Evolutionary conservation across 805 yeast species (phyloP).

Genomic region (Wickerhamomyces rabaulensis): DNA sequence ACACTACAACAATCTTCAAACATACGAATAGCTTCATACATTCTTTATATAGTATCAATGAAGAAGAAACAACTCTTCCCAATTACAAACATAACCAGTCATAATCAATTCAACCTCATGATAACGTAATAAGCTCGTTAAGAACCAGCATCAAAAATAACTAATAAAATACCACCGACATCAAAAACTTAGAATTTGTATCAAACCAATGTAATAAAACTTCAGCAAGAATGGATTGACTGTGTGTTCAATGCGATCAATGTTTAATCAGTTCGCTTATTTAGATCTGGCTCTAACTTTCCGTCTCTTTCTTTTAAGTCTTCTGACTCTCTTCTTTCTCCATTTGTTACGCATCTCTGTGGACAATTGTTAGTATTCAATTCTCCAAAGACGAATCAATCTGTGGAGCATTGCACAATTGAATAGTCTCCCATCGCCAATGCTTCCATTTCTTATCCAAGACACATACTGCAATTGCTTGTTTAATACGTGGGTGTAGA

Average conservation of each 20-base stretch:
- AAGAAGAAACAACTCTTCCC: slow-evolving; percentile 6
- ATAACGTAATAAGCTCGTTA: slow-evolving; percentile 1
- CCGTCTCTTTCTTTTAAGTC: slow-evolving; percentile 99
- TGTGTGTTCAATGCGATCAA: background rate
- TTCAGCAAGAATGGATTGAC: background rate
- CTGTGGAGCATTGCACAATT: no score
- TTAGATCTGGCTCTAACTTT: slow-evolving; percentile 99
- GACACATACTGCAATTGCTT: slow-evolving; percentile 19
- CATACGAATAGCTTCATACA: slow-evolving; percentile 16
- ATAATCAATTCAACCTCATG: background rate
- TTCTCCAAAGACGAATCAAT: background rate
- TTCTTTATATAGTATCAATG: slow-evolving; percentile 3
- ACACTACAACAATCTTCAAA: slow-evolving; percentile 4
- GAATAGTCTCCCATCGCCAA: no score
- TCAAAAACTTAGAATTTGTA: background rate
- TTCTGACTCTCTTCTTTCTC: slow-evolving; percentile 99
- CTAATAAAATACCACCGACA: background rate
- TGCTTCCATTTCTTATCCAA: background rate
- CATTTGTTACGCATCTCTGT: slow-evolving; percentile 88
- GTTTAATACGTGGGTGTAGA: slow-evolving; percentile 18
- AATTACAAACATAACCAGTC: slow-evolving; percentile 1
- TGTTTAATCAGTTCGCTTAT: slow-evolving; percentile 52
- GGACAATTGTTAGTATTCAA: slow-evolving; percentile 13
- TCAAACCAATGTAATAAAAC: background rate
- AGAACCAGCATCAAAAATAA: slow-evolving; percentile 12